Conservation (phyloP, 2,329 filamentous ascomycete species). For the Colletotrichum navitas region DNA sequence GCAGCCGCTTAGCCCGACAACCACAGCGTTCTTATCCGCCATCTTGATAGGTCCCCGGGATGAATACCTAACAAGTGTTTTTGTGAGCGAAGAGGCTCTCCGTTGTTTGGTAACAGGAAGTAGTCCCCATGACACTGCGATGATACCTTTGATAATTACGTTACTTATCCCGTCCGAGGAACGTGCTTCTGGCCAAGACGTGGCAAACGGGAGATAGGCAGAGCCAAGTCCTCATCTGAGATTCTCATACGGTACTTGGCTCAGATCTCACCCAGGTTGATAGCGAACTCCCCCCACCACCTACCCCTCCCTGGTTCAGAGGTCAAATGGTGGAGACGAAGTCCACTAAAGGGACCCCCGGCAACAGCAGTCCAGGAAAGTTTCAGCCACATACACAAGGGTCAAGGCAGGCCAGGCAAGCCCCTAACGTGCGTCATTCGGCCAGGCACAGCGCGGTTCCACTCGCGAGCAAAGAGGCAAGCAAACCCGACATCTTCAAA, state of each 20-base stretch:
- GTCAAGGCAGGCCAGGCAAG: conserved; percentile 22
- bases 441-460: conserved; percentile 25
- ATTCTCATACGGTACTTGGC: conserved; percentile 25
- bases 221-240: conserved; percentile 31
- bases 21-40: conserved; percentile 62
- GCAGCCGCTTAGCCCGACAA: conserved; percentile 88
- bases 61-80: background rate
- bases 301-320: conserved; percentile 33
- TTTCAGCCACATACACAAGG: conserved; percentile 30
- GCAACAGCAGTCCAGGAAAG: conserved; percentile 23
- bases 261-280: conserved; percentile 17
- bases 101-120: background rate
- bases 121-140: no score
- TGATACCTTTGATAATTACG: background rate
- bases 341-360: conserved; percentile 19
- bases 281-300: conserved; percentile 32
- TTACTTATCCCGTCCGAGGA: background rate
- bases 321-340: conserved; percentile 24
- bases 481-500: conserved; percentile 23
- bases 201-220: conserved; percentile 32
- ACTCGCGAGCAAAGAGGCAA: background rate
- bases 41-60: conserved; percentile 45
- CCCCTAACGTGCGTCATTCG: conserved; percentile 41
- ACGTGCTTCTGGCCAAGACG: background rate
- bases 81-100: background rate